A percentile compares a stretch with the other conserved stretches of the same genome.
These are phyloP conservation scores for Nepenthes mirabilis DNA, from an alignment of 148 eudicot species.

Conservation along the genomic window DNA sequence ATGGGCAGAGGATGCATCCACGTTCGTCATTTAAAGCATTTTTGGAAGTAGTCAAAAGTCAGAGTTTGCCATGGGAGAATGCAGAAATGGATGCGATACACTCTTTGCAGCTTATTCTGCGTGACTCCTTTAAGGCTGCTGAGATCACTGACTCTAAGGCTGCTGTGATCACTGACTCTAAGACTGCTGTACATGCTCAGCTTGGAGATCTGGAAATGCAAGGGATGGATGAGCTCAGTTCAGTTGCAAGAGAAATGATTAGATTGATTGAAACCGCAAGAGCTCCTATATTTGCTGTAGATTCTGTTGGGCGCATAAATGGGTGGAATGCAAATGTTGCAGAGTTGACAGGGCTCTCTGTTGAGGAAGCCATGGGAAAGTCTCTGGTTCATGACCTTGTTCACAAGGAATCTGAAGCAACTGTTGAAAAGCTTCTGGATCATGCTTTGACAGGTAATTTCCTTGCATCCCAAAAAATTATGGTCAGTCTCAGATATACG, in stretches of 20 bases:
- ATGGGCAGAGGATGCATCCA: slow-evolving; percentile 79
- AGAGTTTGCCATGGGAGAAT: slow-evolving; percentile 86
- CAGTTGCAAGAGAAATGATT: slow-evolving; percentile 86
- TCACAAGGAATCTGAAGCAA: slow-evolving; percentile 51
- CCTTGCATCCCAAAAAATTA: neutral
- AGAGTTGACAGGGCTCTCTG: slow-evolving; percentile 71
- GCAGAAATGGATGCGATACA: slow-evolving; percentile 96
- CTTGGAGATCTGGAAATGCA: slow-evolving; percentile 40
- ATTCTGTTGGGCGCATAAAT: slow-evolving; percentile 54
- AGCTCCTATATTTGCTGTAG: slow-evolving; percentile 95
- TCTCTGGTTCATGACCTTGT: slow-evolving; percentile 76
- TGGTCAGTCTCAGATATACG: no score
- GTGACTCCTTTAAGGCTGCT: slow-evolving; percentile 54
- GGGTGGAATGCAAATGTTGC: slow-evolving; percentile 95
- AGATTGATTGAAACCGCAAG: slow-evolving; percentile 94
- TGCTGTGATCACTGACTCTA: neutral
- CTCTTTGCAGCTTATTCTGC: slow-evolving; percentile 82
- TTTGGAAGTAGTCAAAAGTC: slow-evolving; percentile 76
- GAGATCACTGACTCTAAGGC: slow-evolving; percentile 36
- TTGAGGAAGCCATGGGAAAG: slow-evolving; percentile 85
- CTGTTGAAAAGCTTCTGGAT: slow-evolving; percentile 48
- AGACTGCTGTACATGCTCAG: slow-evolving; percentile 31
- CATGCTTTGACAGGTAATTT: slow-evolving; percentile 64
- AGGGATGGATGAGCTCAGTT: slow-evolving; percentile 59
- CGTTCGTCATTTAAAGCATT: slow-evolving; percentile 88